phyloP scores from a whole-genome alignment of 2,329 filamentous ascomycete genomes.

The Nemania sp. region DNA sequence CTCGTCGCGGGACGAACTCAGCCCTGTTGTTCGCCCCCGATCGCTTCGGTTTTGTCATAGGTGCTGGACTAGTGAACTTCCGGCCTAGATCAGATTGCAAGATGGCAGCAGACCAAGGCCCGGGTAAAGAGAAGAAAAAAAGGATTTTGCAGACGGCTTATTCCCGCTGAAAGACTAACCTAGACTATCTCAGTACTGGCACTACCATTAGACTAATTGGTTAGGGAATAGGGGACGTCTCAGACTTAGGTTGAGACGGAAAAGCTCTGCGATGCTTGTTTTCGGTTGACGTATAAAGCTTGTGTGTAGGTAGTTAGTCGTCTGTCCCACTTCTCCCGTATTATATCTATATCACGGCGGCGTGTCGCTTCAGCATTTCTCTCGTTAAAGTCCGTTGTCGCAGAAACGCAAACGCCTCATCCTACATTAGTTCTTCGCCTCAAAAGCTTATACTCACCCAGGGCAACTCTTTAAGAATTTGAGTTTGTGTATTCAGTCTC shows the following conservation, averaged over 20 bases:
- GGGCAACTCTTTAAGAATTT: not conserved
- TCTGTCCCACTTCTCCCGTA: not conserved
- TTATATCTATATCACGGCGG: not conserved
- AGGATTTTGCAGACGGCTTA: slow-evolving; percentile 8
- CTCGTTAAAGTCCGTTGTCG: not conserved
- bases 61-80: slow-evolving; percentile 18
- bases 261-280: not conserved
- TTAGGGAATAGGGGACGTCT: not conserved
- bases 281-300: slow-evolving; percentile 8
- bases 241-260: not conserved
- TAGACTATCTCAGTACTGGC: not conserved
- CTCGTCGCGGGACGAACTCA: slow-evolving; percentile 9
- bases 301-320: no score
- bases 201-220: no score
- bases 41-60: not conserved
- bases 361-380: not conserved
- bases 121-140: not conserved
- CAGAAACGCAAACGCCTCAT: not conserved
- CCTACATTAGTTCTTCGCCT: not conserved
- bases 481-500: slow-evolving; percentile 14
- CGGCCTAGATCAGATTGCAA: slow-evolving; percentile 8
- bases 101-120: not conserved
- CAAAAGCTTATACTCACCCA: slow-evolving; percentile 4
- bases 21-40: slow-evolving; percentile 10
- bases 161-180: slow-evolving; percentile 20